Conservation (phyloP, 2,329 filamentous ascomycete species). For the Furcasterigmium furcatum region DNA sequence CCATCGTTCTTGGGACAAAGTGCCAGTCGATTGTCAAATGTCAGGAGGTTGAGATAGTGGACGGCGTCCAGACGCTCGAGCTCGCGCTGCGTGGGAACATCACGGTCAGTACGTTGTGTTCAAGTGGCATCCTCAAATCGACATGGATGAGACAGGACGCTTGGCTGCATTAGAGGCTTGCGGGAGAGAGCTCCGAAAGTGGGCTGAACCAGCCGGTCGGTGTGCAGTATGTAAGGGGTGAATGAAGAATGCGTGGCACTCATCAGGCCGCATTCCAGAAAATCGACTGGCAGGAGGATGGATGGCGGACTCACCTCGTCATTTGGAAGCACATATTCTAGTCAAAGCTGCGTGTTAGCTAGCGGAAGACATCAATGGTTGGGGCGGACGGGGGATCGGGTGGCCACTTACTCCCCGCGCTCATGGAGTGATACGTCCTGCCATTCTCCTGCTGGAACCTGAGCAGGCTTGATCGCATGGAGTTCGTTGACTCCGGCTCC, state of each 20-base stretch:
- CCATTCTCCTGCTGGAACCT: conserved; percentile 22
- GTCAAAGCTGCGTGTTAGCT: background rate
- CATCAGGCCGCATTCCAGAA: too few relatives aligned
- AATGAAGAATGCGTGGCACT: too few relatives aligned
- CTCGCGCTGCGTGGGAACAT: conserved; percentile 12
- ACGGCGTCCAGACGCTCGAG: conserved; percentile 18
- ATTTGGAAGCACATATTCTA: conserved; percentile 5
- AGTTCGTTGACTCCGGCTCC: conserved; percentile 16
- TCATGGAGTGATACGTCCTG: conserved; percentile 8
- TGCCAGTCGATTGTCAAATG: conserved; percentile 11
- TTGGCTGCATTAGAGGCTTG: too few relatives aligned
- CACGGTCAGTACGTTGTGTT: background rate
- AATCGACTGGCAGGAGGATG: background rate
- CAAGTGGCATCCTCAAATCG: background rate
- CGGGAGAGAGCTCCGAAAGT: too few relatives aligned
- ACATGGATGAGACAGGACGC: too few relatives aligned
- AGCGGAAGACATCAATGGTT: background rate
- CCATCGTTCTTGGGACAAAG: conserved; percentile 8
- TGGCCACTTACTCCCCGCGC: conserved; percentile 17
- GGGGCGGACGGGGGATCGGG: background rate
- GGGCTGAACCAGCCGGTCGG: too few relatives aligned
- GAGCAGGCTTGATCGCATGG: conserved; percentile 24
- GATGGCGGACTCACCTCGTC: conserved; percentile 1
- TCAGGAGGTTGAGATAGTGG: conserved; percentile 20
- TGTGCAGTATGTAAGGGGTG: too few relatives aligned